These are phyloP conservation scores for Nannochloris sp. DNA, from an alignment of 139 green algal species.

Conservation along the genomic window DNA sequence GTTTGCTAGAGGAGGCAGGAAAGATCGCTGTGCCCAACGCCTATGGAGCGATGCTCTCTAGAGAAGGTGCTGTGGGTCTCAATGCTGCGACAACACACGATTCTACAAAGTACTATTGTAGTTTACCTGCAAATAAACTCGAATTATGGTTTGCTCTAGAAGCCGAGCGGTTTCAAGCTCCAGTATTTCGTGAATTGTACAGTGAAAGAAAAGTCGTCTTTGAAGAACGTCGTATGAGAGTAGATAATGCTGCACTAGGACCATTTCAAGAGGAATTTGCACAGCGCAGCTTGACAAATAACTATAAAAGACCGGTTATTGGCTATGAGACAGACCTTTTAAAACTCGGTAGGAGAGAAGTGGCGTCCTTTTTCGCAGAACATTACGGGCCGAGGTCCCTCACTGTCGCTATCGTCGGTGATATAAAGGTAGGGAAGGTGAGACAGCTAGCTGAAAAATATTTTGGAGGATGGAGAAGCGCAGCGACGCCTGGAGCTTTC, in stretches of 20 bases:
- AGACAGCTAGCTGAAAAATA: conserved; percentile 52
- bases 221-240: conserved; percentile 70
- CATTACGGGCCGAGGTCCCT: conserved; percentile 59
- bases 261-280: conserved; percentile 44
- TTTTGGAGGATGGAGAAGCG: conserved; percentile 55
- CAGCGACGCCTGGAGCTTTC: not conserved
- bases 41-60: conserved; percentile 58
- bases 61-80: conserved; percentile 68
- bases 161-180: conserved; percentile 65
- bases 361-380: conserved; percentile 39
- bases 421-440: conserved; percentile 35
- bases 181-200: conserved; percentile 76
- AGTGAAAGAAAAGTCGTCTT: conserved; percentile 76
- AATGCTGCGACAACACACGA: conserved; percentile 85
- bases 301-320: conserved; percentile 76
- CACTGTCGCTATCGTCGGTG: conserved; percentile 61
- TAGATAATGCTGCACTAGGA: conserved; percentile 71
- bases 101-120: conserved; percentile 59
- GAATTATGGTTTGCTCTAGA: conserved; percentile 92
- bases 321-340: conserved; percentile 58
- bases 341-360: conserved; percentile 52
- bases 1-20: conserved; percentile 32
- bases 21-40: conserved; percentile 64
- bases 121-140: conserved; percentile 53
- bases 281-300: conserved; percentile 40